Evolutionary conservation across 164 flowering plant genomes (phyloP), one percentile per base, ranked within the genome.

Genomic region (Chloranthus sessilifolius): DNA sequence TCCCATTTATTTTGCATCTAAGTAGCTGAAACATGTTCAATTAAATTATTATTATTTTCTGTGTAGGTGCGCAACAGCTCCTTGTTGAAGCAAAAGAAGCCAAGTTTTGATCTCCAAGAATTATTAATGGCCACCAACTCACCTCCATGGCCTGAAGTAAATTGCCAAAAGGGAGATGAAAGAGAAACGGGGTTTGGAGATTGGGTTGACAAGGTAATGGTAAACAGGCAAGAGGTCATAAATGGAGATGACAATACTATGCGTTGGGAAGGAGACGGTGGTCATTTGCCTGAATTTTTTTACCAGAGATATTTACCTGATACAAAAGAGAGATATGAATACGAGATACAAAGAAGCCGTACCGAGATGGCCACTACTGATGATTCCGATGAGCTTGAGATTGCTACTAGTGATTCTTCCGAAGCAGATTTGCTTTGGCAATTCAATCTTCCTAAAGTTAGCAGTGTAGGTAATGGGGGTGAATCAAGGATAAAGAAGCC

Each of bases 121-220:
- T 55, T 83, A 42, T 59, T 73, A 16, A 75, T 64, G 26, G 31
- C 42, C 16, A 23, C 30, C 14, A 79, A 67, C 64, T 78, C 88
- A 27, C 83, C 88, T 50, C 74, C 81, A 10, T 85, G 95, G 96
- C 89, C 79, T 5, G 61, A 59, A 40, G 62, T 65, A 31, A 66
- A 61, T 38, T 67, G 19, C 23, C 70, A 54, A 20, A 67, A 64
- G 43, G 84, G 76, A 14, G 90, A 84, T 10, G 85, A 82, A 17
- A 74, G 43, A 60, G 95, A 85, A 30, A 44, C 58, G 19, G 68
- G 74, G 46, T 67, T 78, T 2, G 88, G 76, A 25, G 88, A 81
- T 54, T 91, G 98, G 98, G 90, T 85, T 19, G 98, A 90, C 48
- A 90, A 90, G 67, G 84, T 90, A 30, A 87, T 90, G 95, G 95